Evolutionary conservation across 345 rosid species (phyloP), one percentile per base, ranked within the genome.

Genomic region (Passiflora organensis): DNA sequence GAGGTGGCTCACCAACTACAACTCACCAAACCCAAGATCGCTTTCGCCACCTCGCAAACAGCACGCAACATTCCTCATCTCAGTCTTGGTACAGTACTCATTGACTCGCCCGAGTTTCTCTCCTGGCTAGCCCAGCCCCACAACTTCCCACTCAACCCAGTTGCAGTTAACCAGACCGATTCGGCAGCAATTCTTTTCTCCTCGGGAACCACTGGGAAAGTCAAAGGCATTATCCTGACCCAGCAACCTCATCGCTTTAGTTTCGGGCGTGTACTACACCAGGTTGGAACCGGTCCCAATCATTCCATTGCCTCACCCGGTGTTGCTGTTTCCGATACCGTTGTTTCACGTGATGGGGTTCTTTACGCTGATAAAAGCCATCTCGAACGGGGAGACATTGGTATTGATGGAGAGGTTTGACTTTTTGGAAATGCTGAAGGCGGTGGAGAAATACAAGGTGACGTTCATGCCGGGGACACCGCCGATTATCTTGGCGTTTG

Each of bases 161-260:
- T 50, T 52, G 58, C 32, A 13, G 78, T 79, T 48, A 54, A 62
- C n/a, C 98, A 85, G 65, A 62, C 81, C 15, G 93, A 83, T 50
- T 12, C 79, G 50, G 96, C 95, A 0, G 86, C 84, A 18, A 75
- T 88, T 22, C 80, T 91, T 0, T 86, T 65, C 67, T 91, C 95
- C 0, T 91, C 98, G 0, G 98, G 95, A 46, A 88, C 96, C 1
- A 91, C 86, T 0, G 98, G 96, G 5, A 60, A 63, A 18, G 82
- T 78, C 60, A 88, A 91, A 55, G 96, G 95, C 2, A 90, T 85
- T 20, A 22, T 59, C 4, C 53, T 84, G 68, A 80, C 77, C 21
- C 98, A 91, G 86, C 39, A 91, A 85, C 69, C 0, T 88, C 34
- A 80, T 84, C 38, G 83, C 95, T 5, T 63, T 84, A 2, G 73